Conservation (phyloP, 192 early-diverging fungal genomes). For the Podila epigama region DNA sequence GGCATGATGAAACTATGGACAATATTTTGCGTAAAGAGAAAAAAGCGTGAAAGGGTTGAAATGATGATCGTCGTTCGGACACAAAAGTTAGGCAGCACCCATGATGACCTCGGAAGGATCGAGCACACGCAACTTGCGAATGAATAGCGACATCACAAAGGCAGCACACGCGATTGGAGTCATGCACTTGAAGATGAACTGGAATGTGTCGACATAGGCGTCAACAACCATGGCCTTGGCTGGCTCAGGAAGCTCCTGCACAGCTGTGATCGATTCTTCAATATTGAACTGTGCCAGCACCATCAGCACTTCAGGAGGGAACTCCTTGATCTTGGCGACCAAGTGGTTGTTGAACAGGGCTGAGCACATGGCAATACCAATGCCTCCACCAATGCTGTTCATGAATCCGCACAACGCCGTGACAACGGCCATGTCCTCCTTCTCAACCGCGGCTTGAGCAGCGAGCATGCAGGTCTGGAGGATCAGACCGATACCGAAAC, state of each 20-base stretch:
- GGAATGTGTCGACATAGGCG: constrained; percentile 59
- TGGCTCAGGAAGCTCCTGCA: constrained; percentile 32
- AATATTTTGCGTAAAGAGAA: too few species aligned
- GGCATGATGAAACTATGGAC: too few species aligned
- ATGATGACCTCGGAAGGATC: constrained; percentile 14
- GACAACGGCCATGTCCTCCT: constrained; percentile 70
- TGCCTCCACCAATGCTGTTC: constrained; percentile 47
- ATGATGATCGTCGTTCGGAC: too few species aligned
- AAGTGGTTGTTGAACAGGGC: constrained; percentile 66
- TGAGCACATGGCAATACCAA: constrained; percentile 71
- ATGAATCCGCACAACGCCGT: constrained; percentile 73
- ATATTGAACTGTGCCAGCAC: constrained; percentile 8
- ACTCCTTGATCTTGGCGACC: constrained; percentile 6
- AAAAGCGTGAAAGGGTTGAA: too few species aligned
- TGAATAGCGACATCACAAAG: constrained; percentile 52
- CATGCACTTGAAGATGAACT: constrained; percentile 57
- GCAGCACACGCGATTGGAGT: constrained; percentile 55
- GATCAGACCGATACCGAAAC: constrained; percentile 75
- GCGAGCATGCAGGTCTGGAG: constrained; percentile 78
- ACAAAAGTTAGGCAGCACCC: too few species aligned
- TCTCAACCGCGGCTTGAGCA: constrained; percentile 71
- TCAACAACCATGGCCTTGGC: constrained; percentile 46
- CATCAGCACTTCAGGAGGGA: constrained; percentile 3
- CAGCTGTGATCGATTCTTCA: constrained; percentile 13
- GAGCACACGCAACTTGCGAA: constrained; percentile 30